These are phyloP conservation scores for Silene uniflora DNA, from an alignment of 148 eudicot genomes.

Conservation along the genomic window DNA sequence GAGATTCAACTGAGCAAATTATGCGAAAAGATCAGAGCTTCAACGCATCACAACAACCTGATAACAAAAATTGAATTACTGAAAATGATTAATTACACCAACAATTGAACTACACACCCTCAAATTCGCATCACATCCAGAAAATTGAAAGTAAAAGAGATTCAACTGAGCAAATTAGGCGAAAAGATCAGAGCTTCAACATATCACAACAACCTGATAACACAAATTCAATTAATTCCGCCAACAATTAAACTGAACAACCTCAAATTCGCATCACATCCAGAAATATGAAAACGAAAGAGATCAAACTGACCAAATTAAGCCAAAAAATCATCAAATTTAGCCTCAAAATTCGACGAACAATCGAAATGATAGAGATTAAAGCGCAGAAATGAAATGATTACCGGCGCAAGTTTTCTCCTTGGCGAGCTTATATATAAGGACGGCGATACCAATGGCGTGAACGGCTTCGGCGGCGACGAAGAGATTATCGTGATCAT, in stretches of 20 bases:
- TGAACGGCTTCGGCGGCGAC: slow-evolving; percentile 64
- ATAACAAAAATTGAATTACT: neutral
- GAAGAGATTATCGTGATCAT: slow-evolving; percentile 60
- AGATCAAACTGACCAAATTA: neutral
- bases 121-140: neutral
- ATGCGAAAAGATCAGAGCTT: neutral
- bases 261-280: neutral
- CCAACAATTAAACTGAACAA: neutral
- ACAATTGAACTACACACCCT: neutral
- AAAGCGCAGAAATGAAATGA: neutral
- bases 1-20: neutral
- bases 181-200: neutral
- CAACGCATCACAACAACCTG: neutral
- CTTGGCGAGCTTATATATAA: slow-evolving; percentile 52
- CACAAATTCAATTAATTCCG: neutral
- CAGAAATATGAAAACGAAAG: neutral
- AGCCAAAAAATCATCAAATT: neutral
- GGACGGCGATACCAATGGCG: slow-evolving; percentile 53
- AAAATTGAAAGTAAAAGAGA: neutral
- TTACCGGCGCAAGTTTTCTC: slow-evolving; percentile 62
- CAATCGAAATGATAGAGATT: neutral
- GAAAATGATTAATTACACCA: neutral
- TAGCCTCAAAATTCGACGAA: neutral
- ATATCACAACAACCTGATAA: neutral
- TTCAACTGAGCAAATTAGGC: neutral